A percentile compares a stretch with the other conserved stretches of the same genome.
Conservation (phyloP, 1,284 basidiomycete genomes). For the Heterobasidion irregulare region DNA sequence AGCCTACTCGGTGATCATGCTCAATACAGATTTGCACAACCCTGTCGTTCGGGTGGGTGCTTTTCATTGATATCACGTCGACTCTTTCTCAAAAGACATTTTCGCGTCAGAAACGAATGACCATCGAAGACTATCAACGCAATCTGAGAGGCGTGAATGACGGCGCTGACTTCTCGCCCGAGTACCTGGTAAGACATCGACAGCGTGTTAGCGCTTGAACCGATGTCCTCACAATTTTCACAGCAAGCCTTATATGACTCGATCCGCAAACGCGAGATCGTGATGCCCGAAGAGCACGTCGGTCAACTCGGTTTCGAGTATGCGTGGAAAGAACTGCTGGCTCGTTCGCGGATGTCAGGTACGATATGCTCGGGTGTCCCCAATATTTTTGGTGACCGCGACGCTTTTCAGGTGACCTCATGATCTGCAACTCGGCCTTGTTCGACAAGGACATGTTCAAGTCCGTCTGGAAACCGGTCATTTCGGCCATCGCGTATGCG, state of each 20-base stretch:
- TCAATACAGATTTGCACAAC: conserved; percentile 97
- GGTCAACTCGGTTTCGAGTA: conserved; percentile 98
- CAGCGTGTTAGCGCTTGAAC: not conserved
- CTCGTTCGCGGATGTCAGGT: conserved; percentile 78
- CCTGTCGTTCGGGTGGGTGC: conserved; percentile 81
- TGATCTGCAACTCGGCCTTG: conserved; percentile 68
- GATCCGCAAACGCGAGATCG: conserved; percentile 90
- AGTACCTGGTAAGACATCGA: conserved; percentile 63
- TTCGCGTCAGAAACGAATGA: conserved; percentile 80
- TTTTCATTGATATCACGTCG: not conserved
- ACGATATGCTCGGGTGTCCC: conserved; percentile 13
- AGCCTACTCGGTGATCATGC: conserved; percentile 95
- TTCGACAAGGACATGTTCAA: conserved; percentile 96
- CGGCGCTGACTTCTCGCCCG: conserved; percentile 75
- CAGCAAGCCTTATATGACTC: conserved; percentile 90
- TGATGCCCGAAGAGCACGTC: conserved; percentile 97
- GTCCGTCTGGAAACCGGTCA: conserved; percentile 84
- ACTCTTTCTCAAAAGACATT: not conserved
- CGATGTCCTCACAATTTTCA: not conserved
- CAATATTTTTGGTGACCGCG: not conserved
- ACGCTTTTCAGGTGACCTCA: conserved; percentile 51
- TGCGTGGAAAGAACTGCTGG: conserved; percentile 94
- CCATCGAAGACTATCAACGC: conserved; percentile 87
- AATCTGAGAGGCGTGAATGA: conserved; percentile 95
- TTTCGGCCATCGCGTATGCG: conserved; percentile 86